Evolutionary conservation across 2,329 filamentous ascomycete genomes (phyloP), one percentile per base, ranked within the genome.

Genomic region (Chaetomium strumarium): DNA sequence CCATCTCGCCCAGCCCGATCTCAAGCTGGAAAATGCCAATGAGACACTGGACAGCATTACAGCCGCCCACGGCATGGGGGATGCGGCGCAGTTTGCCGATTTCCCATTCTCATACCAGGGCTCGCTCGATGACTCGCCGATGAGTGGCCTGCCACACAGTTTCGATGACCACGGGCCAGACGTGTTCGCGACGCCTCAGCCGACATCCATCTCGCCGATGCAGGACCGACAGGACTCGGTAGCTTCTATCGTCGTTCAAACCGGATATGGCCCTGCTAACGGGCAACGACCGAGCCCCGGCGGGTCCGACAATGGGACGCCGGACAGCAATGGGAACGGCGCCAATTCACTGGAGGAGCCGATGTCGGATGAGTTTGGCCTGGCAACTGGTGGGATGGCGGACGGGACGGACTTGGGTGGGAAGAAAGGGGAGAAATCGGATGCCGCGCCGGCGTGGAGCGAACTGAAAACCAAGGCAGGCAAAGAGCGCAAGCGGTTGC

Each of bases 401-500:
- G 79, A 83, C 60, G 75, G 75, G 13, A 76, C 73, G n/a, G 80
- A 83, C 48, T 62, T 78, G 19, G 76, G 74, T 17, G 71, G 69
- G 46, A 78, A 78, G 61, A 83, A 79, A 63, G 79, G 82, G 46
- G 77, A 81, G 55, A 83, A 81, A 58, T 68, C 75, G 6, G 80
- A 81, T 46, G 73, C 77, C 9, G 73, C 78, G 9, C 83, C 85
- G 13, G 75, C 84, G 13, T 92, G 88, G 88, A 91, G 83, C 62
- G 88, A 92, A 66, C 74, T 91, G 58, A 92, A 92, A 69, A 92
- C 88, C 3, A 92, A 92, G 68, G 93, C 93, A 2, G 93, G 93
- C 14, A 99, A 97, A 69, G 93, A 97, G 68, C 82, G 93, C 48
- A 97, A 97, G 70, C 80, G 93, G 40, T 73, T 99, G 33, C 93